These are phyloP conservation scores for Viola pubescens DNA, from an alignment of 441 rosid species.

Conservation along the genomic window DNA sequence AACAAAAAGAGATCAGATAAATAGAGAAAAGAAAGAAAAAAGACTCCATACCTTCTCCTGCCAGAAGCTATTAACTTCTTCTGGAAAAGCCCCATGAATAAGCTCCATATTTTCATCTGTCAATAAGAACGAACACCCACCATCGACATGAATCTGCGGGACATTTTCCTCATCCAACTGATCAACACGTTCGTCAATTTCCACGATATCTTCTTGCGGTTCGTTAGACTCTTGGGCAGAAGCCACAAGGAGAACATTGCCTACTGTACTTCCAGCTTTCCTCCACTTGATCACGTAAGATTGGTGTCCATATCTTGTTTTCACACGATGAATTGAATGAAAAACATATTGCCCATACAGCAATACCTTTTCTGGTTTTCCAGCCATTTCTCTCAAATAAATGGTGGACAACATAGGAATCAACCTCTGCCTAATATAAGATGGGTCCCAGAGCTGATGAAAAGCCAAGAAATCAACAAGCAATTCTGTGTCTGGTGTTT, in stretches of 20 bases:
- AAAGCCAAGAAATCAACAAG: slow-evolving; percentile 70
- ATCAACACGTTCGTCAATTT: slow-evolving; percentile 42
- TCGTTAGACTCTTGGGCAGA: slow-evolving; percentile 26
- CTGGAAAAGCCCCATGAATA: slow-evolving; percentile 60
- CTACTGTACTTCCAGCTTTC: slow-evolving; percentile 30
- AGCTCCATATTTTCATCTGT: slow-evolving; percentile 75
- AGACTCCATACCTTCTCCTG: slow-evolving; percentile 47
- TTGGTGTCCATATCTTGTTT: slow-evolving; percentile 55
- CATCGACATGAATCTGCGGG: slow-evolving; percentile 46
- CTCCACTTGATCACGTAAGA: slow-evolving; percentile 70
- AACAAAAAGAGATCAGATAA: neutral
- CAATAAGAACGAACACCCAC: slow-evolving; percentile 43
- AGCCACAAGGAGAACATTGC: slow-evolving; percentile 15
- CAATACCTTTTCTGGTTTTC: slow-evolving; percentile 31
- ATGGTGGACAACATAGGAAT: slow-evolving; percentile 75
- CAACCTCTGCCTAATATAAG: slow-evolving; percentile 65
- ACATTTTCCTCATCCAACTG: slow-evolving; percentile 39
- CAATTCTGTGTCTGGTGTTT: slow-evolving; percentile 58
- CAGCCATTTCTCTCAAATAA: slow-evolving; percentile 58
- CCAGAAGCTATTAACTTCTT: slow-evolving; percentile 48
- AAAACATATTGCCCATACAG: slow-evolving; percentile 61
- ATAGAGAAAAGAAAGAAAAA: slow-evolving; percentile 1
- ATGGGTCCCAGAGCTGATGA: slow-evolving; percentile 65
- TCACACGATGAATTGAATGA: slow-evolving; percentile 64
- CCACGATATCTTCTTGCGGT: slow-evolving; percentile 32